These are phyloP conservation scores for Plasmodium coatneyi DNA, from an alignment of 169 alveolate genomes.

Conservation along the genomic window DNA sequence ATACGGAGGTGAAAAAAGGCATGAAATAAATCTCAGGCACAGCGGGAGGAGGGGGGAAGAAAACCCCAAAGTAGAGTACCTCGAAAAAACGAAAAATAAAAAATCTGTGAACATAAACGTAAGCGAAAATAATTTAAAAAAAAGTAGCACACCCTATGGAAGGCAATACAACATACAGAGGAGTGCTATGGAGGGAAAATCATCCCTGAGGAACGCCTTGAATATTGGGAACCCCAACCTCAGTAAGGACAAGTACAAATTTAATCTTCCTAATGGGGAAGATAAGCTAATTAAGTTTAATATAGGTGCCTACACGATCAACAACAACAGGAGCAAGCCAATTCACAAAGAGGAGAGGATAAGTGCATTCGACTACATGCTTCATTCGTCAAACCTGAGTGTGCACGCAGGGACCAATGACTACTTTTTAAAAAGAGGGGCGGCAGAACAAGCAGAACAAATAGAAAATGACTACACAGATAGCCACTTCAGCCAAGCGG, in stretches of 20 bases:
- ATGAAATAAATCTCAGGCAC: conserved; percentile 7
- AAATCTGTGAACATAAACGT: conserved; percentile 4
- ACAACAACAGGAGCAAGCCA: neutral
- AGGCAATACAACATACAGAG: neutral
- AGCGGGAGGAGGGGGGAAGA: neutral
- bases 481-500: neutral
- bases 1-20: conserved; percentile 2
- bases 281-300: conserved; percentile 12
- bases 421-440: neutral
- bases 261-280: neutral
- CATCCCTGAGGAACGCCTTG: neutral
- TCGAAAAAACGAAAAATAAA: neutral
- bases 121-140: conserved; percentile 18
- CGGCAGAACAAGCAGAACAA: neutral
- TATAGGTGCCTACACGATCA: neutral
- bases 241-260: neutral
- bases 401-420: neutral
- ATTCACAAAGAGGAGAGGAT: conserved; percentile 7
- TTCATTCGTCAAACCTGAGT: neutral
- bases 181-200: neutral
- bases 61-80: neutral
- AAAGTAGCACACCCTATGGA: neutral
- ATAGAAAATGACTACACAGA: neutral
- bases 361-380: neutral
- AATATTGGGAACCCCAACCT: neutral